phyloP scores from a whole-genome alignment of 129 eudicot genomes.

The Helichrysum umbraculigerum region DNA sequence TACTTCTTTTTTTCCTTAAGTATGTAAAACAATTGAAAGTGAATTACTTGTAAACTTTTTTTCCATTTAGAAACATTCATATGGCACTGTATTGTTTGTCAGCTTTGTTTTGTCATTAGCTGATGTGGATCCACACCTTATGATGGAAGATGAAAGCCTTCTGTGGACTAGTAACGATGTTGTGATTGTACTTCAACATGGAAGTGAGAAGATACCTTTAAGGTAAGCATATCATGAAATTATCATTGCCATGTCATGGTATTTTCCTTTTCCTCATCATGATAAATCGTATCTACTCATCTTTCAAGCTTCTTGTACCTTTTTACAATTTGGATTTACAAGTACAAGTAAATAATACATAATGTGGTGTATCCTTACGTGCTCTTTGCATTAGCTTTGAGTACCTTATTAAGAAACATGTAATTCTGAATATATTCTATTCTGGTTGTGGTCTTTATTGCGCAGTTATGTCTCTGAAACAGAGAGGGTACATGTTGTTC shows the following conservation, averaged over 20 bases:
- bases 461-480: conserved; percentile 91
- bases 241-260: neutral
- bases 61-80: conserved; percentile 3
- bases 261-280: conserved; percentile 19
- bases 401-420: neutral
- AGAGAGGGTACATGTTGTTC: conserved; percentile 82
- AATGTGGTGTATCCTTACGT: neutral
- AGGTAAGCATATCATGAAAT: conserved; percentile 46
- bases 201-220: conserved; percentile 76
- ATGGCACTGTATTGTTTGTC: conserved; percentile 31
- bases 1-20: neutral
- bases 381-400: no score
- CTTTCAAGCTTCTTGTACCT: neutral
- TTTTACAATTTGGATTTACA: neutral
- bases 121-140: conserved; percentile 92
- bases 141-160: conserved; percentile 99
- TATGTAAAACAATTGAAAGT: conserved; percentile 5
- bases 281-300: neutral
- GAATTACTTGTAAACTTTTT: neutral
- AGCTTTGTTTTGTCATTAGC: conserved; percentile 96
- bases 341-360: no score
- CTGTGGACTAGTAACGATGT: conserved; percentile 98
- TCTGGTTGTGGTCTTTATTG: neutral
- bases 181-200: conserved; percentile 95
- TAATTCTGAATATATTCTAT: neutral